Evolutionary conservation across 768 basidiomycete genomes (phyloP).

Genomic region (Paxillus rubicundulus): DNA sequence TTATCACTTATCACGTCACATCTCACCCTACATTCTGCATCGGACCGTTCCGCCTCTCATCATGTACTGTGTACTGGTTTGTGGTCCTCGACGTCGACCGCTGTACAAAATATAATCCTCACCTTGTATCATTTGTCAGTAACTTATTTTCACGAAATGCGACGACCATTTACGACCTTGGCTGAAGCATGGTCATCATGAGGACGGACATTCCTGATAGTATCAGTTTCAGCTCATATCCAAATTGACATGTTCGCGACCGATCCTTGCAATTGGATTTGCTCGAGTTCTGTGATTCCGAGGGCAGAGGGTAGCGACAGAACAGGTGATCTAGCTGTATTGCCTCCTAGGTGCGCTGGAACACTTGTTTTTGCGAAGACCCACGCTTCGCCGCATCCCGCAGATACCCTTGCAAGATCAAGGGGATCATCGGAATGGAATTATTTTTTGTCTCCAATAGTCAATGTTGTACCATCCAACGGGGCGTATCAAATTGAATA

Average conservation of each 20-base stretch:
- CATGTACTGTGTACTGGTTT: slow-evolving; percentile 11
- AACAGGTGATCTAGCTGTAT: slow-evolving; percentile 10
- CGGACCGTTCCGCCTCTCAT: slow-evolving; percentile 4
- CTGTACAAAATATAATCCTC: slow-evolving; percentile 21
- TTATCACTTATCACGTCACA: slow-evolving; percentile 10
- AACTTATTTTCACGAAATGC: slow-evolving; percentile 21
- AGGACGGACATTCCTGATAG: not conserved
- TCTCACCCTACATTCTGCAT: slow-evolving; percentile 2
- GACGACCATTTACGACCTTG: slow-evolving; percentile 3
- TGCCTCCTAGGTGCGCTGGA: slow-evolving; percentile 30
- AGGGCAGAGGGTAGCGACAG: slow-evolving; percentile 11
- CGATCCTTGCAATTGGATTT: slow-evolving; percentile 48
- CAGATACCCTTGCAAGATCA: slow-evolving; percentile 7
- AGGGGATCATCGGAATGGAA: not conserved
- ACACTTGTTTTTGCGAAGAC: too few species aligned
- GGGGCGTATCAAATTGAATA: too few species aligned
- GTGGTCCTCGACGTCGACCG: slow-evolving; percentile 2
- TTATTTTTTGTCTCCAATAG: too few species aligned
- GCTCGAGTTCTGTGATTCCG: slow-evolving; percentile 39
- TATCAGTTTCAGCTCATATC: slow-evolving; percentile 38
- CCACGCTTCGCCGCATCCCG: too few species aligned
- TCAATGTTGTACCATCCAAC: too few species aligned
- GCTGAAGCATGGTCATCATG: too few species aligned
- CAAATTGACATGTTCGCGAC: slow-evolving; percentile 43
- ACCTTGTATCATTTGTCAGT: slow-evolving; percentile 19